Base-by-base conservation (phyloP, 2,329 filamentous ascomycete species). In the Byssothecium circinans region DNA sequence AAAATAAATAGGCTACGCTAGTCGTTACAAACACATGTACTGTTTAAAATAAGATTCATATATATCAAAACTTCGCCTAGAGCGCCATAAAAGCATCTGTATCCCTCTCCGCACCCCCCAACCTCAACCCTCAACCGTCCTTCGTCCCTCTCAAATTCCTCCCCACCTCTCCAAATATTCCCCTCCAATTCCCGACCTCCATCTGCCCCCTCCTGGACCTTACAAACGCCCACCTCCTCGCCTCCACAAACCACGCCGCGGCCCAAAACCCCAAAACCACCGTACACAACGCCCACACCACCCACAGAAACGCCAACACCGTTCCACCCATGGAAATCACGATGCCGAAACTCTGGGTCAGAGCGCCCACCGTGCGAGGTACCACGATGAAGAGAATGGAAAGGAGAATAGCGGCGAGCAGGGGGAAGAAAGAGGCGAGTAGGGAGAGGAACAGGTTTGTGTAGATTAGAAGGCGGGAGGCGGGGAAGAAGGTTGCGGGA, bases 231-330 rank as follows among this genome's bases (percentile, higher is more conserved):
- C 39, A 54, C 20, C 34, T 49, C 34, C 61, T 50, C 11, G 56
- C 52, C 52, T 64, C 61, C 14, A 65, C 60, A 47, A 64, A 64
- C 62, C 61, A 65, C 10, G 63, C 50, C 6, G 44, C 17, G 12
- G 29, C 23, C 61, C 62, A 64, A 45, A 64, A 65, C n/a, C 46
- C 15, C 2, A 33, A 25, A 14, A 40, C 39, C 2, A 62, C 8
- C 20, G 34, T 33, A 10, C 41, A 32, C 15, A 56, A 49, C 20
- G 45, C 17, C 43, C 50, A 61, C 15, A 41, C 41, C n/a, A 65
- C 23, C 61, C 62, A 64, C 18, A 50, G 39, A 17, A 62, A 52
- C 35, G 60, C 12, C 41, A 65, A 23, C 17, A 39, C 47, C 15
- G 20, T 46, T n/a, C 20, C 20, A 6, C 60, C 60, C 18, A 43